Evolutionary conservation across 108 stramenopile species (phyloP).

Genomic region (Nannochloropsis granulata): DNA sequence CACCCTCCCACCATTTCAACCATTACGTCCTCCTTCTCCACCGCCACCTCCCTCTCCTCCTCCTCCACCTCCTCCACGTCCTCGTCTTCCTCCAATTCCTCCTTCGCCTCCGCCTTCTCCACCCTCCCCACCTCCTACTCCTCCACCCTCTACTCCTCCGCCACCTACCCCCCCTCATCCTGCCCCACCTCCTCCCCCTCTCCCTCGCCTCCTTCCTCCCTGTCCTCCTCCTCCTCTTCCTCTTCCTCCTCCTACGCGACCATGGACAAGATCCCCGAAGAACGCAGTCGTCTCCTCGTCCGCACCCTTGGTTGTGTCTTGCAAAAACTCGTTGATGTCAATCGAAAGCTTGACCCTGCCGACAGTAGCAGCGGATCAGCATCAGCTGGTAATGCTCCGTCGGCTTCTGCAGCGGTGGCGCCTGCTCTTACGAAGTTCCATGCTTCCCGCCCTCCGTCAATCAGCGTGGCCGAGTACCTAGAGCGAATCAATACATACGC

Average conservation of each 20-base stretch:
- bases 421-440: constrained; percentile 73
- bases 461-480: constrained; percentile 70
- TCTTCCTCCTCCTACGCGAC: not conserved
- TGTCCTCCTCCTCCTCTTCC: not conserved
- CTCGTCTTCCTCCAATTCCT: not conserved
- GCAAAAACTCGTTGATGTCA: constrained; percentile 20
- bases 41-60: not conserved
- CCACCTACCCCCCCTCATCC: not conserved
- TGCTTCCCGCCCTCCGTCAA: constrained; percentile 76
- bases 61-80: not conserved
- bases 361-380: constrained; percentile 4
- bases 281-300: constrained; percentile 1
- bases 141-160: not conserved
- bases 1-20: not conserved
- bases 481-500: constrained; percentile 92
- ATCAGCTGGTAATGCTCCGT: too few relatives aligned
- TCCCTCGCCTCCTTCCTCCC: not conserved
- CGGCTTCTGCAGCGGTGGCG: too few relatives aligned
- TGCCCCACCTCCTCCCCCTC: not conserved
- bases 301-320: constrained; percentile 22
- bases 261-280: constrained; percentile 15
- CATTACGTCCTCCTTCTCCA: not conserved
- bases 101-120: not conserved
- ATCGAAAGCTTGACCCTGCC: not conserved
- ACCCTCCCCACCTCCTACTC: not conserved